Evolutionary conservation across 139 green algal genomes (phyloP).

Genomic region (Tetraselmis chui): DNA sequence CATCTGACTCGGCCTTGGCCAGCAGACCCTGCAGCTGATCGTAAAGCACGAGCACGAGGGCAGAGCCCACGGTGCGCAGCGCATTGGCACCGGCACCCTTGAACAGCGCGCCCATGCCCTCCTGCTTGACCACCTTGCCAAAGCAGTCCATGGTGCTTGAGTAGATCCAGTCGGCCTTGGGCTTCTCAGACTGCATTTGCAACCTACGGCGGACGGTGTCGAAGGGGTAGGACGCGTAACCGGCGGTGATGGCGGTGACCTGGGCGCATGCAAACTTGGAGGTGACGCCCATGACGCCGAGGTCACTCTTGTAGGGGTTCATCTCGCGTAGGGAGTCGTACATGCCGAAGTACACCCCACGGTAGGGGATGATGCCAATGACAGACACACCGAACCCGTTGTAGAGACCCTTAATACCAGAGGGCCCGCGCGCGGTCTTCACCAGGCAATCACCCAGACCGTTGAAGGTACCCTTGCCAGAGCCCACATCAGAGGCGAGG

Average conservation of each 20-base stretch:
- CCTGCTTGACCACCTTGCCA: slow-evolving; percentile 81
- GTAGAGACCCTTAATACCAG: slow-evolving; percentile 70
- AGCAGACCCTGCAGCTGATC: too few relatives aligned
- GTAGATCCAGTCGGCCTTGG: slow-evolving; percentile 75
- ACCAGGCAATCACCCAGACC: slow-evolving; percentile 87
- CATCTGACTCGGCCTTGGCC: too few relatives aligned
- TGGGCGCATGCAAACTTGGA: slow-evolving; percentile 83
- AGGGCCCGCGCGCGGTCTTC: slow-evolving; percentile 56
- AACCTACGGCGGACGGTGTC: slow-evolving; percentile 96
- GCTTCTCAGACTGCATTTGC: slow-evolving; percentile 86
- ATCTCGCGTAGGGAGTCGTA: slow-evolving; percentile 91
- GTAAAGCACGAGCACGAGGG: slow-evolving; percentile 73
- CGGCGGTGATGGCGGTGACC: slow-evolving; percentile 67
- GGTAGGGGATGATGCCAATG: slow-evolving; percentile 98
- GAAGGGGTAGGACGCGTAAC: slow-evolving; percentile 94
- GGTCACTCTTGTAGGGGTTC: neutral
- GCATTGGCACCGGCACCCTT: slow-evolving; percentile 83
- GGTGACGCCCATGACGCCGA: slow-evolving; percentile 29
- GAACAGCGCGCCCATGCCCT: slow-evolving; percentile 95
- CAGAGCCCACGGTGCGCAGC: slow-evolving; percentile 65
- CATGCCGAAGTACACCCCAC: slow-evolving; percentile 97
- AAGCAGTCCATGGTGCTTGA: slow-evolving; percentile 86
- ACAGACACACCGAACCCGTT: slow-evolving; percentile 90
- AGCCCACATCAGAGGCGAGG: slow-evolving; percentile 85
- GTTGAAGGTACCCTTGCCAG: slow-evolving; percentile 66